Base-by-base conservation (phyloP, 345 rosid genomes). In the Rubroshorea leprosula region DNA sequence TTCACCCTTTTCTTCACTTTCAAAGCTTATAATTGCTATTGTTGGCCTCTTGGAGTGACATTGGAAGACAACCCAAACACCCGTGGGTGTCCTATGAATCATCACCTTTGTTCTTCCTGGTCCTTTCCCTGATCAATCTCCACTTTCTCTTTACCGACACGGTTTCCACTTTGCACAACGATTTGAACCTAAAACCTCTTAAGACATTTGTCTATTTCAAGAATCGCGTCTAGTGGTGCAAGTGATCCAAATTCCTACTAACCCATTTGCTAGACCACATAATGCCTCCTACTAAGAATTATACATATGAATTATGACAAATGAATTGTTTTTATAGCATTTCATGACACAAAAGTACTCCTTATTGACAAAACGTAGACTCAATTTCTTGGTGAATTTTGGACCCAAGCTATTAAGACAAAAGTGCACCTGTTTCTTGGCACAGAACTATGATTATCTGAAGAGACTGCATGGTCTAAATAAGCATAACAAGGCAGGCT, bases 21-120 rank as follows among this genome's bases (percentile, higher is more conserved):
- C 74, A 80, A 77, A 77, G 16, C 70, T 57, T 74, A 74, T 74
- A 57, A 77, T 77, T 65, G 41, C 41, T 35, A 21, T 26, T 67
- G 66, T 27, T 64, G 59, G 74, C 35, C 17, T 54, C 54, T 23
- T 21, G 29, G 49, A 35, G 59, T 20, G 39, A 51, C 49, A 58
- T 53, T 55, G 78, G 62, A 68, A 53, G 65, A 60, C 76, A 77
- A 57, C 74, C 68, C 69, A 63, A 60, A 29, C 57, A 18, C 74
- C 77, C 75, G 72, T 69, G 75, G 72, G 54, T 62, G 58, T 53
- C 75, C 77, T 58, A 59, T 41, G 57, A 58, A 67, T 67, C 68
- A 67, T 58, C 65, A 67, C 51, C 41, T 38, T 16, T 55, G 12
- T 27, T 18, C 41, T 53, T 53, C 26, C 21, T 7, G 38, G 41